Conservation (phyloP, 2,329 filamentous ascomycete species). For the Periconia digitata region DNA sequence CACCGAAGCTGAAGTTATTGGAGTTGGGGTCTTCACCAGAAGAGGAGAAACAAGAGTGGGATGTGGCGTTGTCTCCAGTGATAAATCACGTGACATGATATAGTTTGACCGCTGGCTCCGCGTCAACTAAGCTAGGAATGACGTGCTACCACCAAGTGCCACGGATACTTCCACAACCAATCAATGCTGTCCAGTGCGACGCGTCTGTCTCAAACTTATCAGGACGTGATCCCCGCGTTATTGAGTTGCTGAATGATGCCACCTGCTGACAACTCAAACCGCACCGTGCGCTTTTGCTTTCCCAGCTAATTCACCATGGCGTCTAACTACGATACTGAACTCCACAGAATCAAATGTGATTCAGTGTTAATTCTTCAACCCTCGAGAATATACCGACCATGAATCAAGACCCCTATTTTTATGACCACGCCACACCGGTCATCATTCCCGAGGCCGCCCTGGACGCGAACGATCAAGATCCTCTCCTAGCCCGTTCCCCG, state of each 20-base stretch:
- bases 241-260: slow-evolving; percentile 22
- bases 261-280: slow-evolving; percentile 30
- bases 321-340: slow-evolving; percentile 1
- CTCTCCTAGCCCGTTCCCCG: slow-evolving; percentile 20
- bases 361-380: not conserved
- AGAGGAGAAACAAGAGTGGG: slow-evolving; percentile 32
- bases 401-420: slow-evolving; percentile 1
- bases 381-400: not conserved
- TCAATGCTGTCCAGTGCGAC: slow-evolving; percentile 2
- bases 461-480: slow-evolving; percentile 17
- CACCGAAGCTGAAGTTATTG: slow-evolving; percentile 29
- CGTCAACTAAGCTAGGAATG: slow-evolving; percentile 11
- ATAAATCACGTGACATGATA: too few species aligned
- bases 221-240: slow-evolving; percentile 11
- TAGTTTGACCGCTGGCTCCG: too few species aligned
- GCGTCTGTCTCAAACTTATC: slow-evolving; percentile 7
- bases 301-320: not conserved
- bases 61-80: not conserved
- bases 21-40: slow-evolving; percentile 36
- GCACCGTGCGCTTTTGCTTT: not conserved
- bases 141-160: slow-evolving; percentile 6
- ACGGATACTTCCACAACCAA: slow-evolving; percentile 4
- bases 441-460: slow-evolving; percentile 12
- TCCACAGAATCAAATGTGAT: not conserved
- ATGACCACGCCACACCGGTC: not conserved